Conservation (phyloP, 768 basidiomycete species). For the Russula griseocarnosa region DNA sequence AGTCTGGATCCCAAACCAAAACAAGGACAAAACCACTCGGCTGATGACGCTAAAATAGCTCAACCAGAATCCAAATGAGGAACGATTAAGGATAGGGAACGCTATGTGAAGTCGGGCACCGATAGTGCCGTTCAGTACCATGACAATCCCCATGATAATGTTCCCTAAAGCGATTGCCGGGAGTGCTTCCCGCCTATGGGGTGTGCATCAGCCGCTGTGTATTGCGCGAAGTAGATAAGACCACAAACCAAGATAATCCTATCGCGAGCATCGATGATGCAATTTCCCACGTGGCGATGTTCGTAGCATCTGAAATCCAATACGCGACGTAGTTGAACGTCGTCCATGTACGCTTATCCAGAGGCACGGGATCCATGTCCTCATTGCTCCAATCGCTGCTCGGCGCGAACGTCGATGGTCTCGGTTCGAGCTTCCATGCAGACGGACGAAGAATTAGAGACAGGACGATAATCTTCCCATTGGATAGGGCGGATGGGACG, state of each 20-base stretch:
- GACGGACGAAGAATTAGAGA: constrained; percentile 31
- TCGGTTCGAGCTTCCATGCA: constrained; percentile 50
- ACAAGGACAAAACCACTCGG: constrained; percentile 69
- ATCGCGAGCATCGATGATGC: constrained; percentile 72
- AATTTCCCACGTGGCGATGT: constrained; percentile 46
- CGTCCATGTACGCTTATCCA: constrained; percentile 58
- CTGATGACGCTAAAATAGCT: constrained; percentile 83
- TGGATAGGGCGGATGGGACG: background rate
- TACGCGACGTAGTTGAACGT: constrained; percentile 64
- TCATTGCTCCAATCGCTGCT: constrained; percentile 61
- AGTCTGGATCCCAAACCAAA: constrained; percentile 79
- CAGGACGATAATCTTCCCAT: constrained; percentile 2
- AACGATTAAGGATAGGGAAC: constrained; percentile 75
- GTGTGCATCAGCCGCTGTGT: background rate
- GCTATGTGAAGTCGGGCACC: constrained; percentile 75
- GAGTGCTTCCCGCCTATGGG: constrained; percentile 57
- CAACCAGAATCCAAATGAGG: constrained; percentile 87
- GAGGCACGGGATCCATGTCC: constrained; percentile 75
- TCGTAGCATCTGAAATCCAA: constrained; percentile 41
- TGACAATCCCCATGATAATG: constrained; percentile 63
- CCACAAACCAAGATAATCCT: constrained; percentile 61
- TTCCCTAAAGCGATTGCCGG: constrained; percentile 70
- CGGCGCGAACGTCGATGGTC: constrained; percentile 54
- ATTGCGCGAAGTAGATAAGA: background rate
- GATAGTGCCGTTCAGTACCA: constrained; percentile 74